A percentile compares a stretch with the other conserved stretches of the same genome.
Evolutionary conservation across 106 monocot species (phyloP).

Genomic region (Narthecium ossifragum): DNA sequence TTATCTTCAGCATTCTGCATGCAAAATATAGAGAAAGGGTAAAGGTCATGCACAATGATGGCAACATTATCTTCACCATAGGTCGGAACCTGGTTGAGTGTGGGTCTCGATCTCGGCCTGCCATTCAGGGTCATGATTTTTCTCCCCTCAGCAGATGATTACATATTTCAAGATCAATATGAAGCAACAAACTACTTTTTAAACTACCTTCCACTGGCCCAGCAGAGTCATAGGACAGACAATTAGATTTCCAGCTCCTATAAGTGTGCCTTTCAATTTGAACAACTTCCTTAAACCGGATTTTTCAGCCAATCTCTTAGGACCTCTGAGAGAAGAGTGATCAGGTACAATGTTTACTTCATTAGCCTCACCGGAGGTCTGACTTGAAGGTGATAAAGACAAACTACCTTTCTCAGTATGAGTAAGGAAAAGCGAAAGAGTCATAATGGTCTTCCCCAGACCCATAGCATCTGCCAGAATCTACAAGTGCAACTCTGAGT

Average conservation of each 20-base stretch:
- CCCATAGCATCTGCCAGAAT: conserved; percentile 99
- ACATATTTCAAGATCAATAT: background rate
- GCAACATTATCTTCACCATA: too few species aligned
- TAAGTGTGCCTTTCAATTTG: conserved; percentile 35
- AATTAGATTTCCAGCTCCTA: conserved; percentile 79
- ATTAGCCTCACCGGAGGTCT: conserved; percentile 19
- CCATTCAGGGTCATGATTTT: background rate
- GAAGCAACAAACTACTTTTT: background rate
- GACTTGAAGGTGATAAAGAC: conserved; percentile 18
- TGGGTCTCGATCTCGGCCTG: conserved; percentile 92
- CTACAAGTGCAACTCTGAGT: conserved; percentile 27
- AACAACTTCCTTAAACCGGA: conserved; percentile 44
- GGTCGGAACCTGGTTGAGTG: conserved; percentile 43
- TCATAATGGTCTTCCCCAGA: conserved; percentile 96
- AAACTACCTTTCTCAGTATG: conserved; percentile 44
- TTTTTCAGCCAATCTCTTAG: conserved; percentile 26
- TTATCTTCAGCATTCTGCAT: too few species aligned
- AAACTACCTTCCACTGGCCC: conserved; percentile 89
- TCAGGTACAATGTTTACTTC: conserved; percentile 5
- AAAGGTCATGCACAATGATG: too few species aligned
- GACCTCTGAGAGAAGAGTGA: conserved; percentile 18
- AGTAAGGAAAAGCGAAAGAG: conserved; percentile 77
- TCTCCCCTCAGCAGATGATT: background rate
- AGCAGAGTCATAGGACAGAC: conserved; percentile 95
- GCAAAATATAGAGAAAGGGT: too few species aligned